Evolutionary conservation across 495 filamentous ascomycete species (phyloP), one percentile per base, ranked within the genome.

Genomic region (Daldinia concentrica): DNA sequence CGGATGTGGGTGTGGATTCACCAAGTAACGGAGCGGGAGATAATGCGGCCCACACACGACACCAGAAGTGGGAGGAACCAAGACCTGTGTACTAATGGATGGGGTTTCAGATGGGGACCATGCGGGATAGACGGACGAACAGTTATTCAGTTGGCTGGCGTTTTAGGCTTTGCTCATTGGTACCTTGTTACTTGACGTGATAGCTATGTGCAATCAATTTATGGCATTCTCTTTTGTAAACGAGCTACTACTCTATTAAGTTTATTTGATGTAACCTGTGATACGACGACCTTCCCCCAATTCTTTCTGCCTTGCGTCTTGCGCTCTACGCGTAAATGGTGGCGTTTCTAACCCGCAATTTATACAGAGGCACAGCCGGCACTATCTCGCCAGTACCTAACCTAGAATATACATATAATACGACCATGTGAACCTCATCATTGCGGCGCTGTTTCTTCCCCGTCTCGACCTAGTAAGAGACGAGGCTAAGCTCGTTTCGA

Each of bases 11-110:
- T 29, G 67, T 66, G 62, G 74, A 67, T 62, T 80, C 51, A 56
- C 61, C 71, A 65, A 76, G 72, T 62, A 39, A 48, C 37, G 62
- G 14, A 5, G 52, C 48, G 3, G 48, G 26, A 26, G 68, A 51
- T 32, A 58, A 37, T 12, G 45, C 22, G 14, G 19, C 56, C 26
- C 45, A 30, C 3, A 30, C 22, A n/a, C 52, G 22, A 34, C 75
- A 81, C 37, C 83, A 85, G 68, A 86, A 82, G 57, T 90, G 88
- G 88, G 84, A 90, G 61, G 79, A 81, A 63, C 26, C 76, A 19
- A 65, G 79, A 19, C 79, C 79, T 0, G 75, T 81, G 52, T 81
- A 78, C 69, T 81, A 64, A 69, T 50, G 29, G 57, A 9, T 30
- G 43, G 45, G 12, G 43, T 22, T 48, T 48, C 43, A 24, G 43